A percentile compares a stretch with the other conserved stretches of the same genome.
These are phyloP conservation scores for Cladosporium velox DNA, from an alignment of 2,329 filamentous ascomycete species.

Conservation along the genomic window DNA sequence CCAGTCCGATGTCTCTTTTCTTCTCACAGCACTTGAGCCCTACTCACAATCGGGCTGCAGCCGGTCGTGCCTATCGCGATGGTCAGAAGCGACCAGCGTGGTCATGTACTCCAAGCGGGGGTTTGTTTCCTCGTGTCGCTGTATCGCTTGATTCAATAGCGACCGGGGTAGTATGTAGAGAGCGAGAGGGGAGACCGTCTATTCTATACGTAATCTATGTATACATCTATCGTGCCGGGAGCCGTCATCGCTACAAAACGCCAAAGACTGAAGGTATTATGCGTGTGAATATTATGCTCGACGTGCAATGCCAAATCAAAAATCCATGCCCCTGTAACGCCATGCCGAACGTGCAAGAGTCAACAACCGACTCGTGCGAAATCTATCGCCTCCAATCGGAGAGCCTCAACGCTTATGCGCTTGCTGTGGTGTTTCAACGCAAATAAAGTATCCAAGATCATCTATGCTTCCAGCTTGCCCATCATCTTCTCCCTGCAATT, in stretches of 20 bases:
- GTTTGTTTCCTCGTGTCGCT: not conserved
- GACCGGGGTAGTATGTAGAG: not conserved
- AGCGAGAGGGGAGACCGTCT: not conserved
- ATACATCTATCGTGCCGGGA: not conserved
- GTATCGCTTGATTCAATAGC: not conserved
- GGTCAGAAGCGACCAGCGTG: not conserved
- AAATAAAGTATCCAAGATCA: not conserved
- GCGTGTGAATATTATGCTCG: constrained; percentile 14
- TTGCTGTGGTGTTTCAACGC: not conserved
- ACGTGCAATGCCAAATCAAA: not conserved
- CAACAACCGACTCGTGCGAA: not conserved
- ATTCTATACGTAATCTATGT: constrained; percentile 4
- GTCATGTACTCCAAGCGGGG: not conserved
- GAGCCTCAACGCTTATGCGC: not conserved
- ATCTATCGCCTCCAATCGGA: not conserved
- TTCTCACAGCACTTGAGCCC: too few species aligned
- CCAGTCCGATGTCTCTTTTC: too few species aligned
- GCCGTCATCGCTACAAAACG: not conserved
- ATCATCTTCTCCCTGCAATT: constrained; percentile 70
- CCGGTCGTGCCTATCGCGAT: not conserved
- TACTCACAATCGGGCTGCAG: too few species aligned
- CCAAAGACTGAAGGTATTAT: not conserved
- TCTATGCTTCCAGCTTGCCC: constrained; percentile 54
- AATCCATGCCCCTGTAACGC: not conserved
- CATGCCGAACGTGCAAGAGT: not conserved